Conservation (phyloP, 352 stramenopile genomes). For the Aphanomyces euteiches region DNA sequence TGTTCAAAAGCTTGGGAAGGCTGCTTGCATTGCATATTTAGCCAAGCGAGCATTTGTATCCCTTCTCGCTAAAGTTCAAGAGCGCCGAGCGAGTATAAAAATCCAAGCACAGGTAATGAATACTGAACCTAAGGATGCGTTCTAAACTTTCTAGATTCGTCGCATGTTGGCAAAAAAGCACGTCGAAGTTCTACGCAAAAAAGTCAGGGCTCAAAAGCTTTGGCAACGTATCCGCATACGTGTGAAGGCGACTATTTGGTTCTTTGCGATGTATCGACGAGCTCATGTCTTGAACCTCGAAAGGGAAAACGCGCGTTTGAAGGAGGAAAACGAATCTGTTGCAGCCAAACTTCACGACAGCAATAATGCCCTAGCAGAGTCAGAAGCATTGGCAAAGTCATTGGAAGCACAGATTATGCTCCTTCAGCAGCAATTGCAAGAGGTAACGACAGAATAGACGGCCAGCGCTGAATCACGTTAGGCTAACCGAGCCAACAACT, state of each 20-base stretch:
- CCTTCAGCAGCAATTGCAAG: not conserved
- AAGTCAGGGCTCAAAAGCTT: not conserved
- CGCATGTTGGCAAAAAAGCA: not conserved
- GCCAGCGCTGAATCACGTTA: too few relatives aligned
- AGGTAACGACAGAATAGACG: not conserved
- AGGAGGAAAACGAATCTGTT: not conserved
- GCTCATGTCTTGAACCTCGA: not conserved
- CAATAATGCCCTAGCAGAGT: not conserved
- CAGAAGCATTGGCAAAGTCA: not conserved
- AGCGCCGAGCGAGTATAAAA: conserved; percentile 37
- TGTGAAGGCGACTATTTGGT: conserved; percentile 16
- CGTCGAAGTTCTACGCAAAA: not conserved
- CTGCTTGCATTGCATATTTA: conserved; percentile 61
- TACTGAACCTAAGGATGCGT: too few relatives aligned
- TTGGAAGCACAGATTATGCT: not conserved
- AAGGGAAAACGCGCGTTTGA: conserved; percentile 1
- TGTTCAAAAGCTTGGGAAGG: conserved; percentile 81
- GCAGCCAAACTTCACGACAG: conserved; percentile 1
- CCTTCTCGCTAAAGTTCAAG: conserved; percentile 58
- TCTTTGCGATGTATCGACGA: conserved; percentile 14
- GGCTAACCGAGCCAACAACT: too few relatives aligned
- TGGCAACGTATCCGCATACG: conserved; percentile 13
- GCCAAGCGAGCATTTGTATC: conserved; percentile 74
- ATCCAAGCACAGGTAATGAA: conserved; percentile 25
- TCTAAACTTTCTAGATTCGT: not conserved